Evolutionary conservation across 805 yeast species (phyloP).

Genomic region (Ogataea glucozyma): DNA sequence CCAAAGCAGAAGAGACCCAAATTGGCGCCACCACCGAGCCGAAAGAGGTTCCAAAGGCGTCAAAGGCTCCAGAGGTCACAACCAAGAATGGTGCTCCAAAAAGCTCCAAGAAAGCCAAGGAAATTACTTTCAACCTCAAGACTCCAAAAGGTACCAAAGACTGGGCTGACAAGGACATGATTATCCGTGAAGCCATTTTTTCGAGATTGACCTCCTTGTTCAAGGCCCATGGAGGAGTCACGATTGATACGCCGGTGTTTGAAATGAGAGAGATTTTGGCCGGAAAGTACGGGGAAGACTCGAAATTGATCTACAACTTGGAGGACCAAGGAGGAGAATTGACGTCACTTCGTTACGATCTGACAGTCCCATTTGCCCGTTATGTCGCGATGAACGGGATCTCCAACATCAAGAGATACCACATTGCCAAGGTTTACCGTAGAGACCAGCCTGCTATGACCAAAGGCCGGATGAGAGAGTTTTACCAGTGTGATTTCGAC

Average conservation of each 20-base stretch:
- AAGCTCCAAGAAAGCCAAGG: conserved; percentile 38
- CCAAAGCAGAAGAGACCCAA: no score
- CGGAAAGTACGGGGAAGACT: conserved; percentile 98
- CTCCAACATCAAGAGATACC: conserved; percentile 87
- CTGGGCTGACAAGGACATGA: conserved; percentile 99
- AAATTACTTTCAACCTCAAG: conserved; percentile 68
- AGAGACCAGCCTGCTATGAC: conserved; percentile 99
- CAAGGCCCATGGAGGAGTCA: conserved; percentile 96
- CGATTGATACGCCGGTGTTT: conserved; percentile 97
- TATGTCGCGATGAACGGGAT: conserved; percentile 95
- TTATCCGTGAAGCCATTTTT: conserved; percentile 86
- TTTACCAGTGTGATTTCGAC: conserved; percentile 98
- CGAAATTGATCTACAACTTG: conserved; percentile 90
- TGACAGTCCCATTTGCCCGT: conserved; percentile 98
- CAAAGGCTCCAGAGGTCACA: conserved; percentile 1
- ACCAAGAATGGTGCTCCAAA: conserved; percentile 1
- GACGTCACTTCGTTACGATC: conserved; percentile 91
- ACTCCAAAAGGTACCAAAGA: conserved; percentile 98
- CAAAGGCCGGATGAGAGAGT: conserved; percentile 99
- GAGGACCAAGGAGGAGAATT: conserved; percentile 99
- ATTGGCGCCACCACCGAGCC: no score
- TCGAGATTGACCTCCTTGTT: conserved; percentile 69
- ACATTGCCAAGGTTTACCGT: conserved; percentile 97
- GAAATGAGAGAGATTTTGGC: conserved; percentile 93
- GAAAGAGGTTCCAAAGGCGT: no score